Percentiles rank a stretch among this genome's conserved stretches.
phyloP scores from a whole-genome alignment of 768 basidiomycete genomes.

The Mycena galericulata region DNA sequence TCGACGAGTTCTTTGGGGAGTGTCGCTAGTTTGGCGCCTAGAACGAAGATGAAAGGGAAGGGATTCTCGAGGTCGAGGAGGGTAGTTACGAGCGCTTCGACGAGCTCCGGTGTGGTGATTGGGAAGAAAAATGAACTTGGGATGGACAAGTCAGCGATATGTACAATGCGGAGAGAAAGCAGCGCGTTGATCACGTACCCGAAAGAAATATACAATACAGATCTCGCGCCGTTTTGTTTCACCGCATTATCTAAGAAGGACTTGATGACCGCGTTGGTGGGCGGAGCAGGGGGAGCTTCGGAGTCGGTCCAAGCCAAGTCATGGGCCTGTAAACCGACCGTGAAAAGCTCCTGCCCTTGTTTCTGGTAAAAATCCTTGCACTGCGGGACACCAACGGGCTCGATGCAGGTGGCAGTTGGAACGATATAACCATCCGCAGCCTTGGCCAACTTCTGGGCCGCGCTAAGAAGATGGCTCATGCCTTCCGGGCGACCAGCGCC shows the following conservation, averaged over 20 bases:
- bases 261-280: constrained; percentile 3
- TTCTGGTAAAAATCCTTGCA: not conserved
- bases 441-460: not conserved
- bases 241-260: constrained; percentile 22
- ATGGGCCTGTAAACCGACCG: not conserved
- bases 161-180: not conserved
- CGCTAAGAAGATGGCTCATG: not conserved
- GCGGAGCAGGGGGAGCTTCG: not conserved
- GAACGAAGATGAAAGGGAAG: constrained; percentile 26
- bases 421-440: not conserved
- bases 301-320: not conserved
- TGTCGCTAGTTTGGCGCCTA: constrained; percentile 14
- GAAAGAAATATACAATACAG: constrained; percentile 27
- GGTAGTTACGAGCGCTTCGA: constrained; percentile 23
- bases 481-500: not conserved
- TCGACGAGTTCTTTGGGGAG: constrained; percentile 14
- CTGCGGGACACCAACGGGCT: not conserved
- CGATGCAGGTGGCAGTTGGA: not conserved
- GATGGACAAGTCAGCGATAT: not conserved
- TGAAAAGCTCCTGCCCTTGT: not conserved
- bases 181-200: not conserved
- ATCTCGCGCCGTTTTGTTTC: constrained; percentile 12
- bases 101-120: constrained; percentile 7
- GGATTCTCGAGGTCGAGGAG: constrained; percentile 17
- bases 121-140: constrained; percentile 27